Evolutionary conservation across 2,329 filamentous ascomycete genomes (phyloP).

Genomic region (Trichocomaceae sp.): DNA sequence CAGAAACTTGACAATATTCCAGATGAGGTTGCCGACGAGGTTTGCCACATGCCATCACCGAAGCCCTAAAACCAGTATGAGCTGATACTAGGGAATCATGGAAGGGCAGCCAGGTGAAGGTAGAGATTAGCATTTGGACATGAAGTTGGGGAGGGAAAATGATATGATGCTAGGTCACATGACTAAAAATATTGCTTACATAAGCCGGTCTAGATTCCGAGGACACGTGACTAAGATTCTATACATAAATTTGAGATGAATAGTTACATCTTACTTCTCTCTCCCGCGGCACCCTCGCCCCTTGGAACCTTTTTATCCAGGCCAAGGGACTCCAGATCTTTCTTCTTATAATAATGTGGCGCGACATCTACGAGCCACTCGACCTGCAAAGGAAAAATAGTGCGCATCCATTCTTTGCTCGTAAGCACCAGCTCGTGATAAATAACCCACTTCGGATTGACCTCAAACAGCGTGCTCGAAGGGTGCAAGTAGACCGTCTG

Average conservation of each 20-base stretch:
- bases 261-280: constrained; percentile 26
- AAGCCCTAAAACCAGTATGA: no score
- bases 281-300: constrained; percentile 41
- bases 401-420: constrained; percentile 81
- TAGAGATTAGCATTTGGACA: no score
- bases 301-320: constrained; percentile 69
- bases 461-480: constrained; percentile 69
- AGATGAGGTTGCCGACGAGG: no score
- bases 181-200: no score
- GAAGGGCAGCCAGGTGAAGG: no score
- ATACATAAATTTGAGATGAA: background rate
- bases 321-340: constrained; percentile 76
- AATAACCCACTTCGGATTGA: constrained; percentile 77
- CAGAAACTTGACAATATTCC: no score
- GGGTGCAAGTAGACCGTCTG: constrained; percentile 90
- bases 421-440: constrained; percentile 87
- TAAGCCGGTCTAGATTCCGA: no score
- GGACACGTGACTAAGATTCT: background rate
- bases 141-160: no score
- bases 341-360: constrained; percentile 90
- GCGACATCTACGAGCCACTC: constrained; percentile 85
- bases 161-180: no score
- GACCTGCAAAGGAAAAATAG: constrained; percentile 74
- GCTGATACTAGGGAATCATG: no score
- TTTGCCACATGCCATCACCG: no score